phyloP scores from a whole-genome alignment of 2,329 filamentous ascomycete genomes.

The Beauveria australis region DNA sequence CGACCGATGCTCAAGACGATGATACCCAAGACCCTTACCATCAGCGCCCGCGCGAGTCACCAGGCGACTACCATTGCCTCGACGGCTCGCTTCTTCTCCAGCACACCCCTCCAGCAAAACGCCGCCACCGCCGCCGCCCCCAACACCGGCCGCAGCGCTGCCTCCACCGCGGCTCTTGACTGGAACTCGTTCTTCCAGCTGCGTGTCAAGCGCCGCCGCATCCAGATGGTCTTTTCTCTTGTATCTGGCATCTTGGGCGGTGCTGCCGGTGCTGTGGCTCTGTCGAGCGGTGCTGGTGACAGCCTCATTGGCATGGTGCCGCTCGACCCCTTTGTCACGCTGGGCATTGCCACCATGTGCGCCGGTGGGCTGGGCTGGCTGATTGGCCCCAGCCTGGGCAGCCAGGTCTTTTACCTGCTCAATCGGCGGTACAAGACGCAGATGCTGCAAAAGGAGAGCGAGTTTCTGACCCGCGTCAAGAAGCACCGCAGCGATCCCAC shows the following conservation, averaged over 20 bases:
- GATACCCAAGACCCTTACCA: conserved; percentile 12
- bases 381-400: conserved; percentile 73
- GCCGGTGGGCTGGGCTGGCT: conserved; percentile 83
- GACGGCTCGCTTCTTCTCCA: conserved; percentile 16
- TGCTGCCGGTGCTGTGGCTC: conserved; percentile 52
- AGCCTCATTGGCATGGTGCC: conserved; percentile 62
- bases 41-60: conserved; percentile 1
- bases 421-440: conserved; percentile 63
- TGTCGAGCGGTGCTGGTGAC: conserved; percentile 67
- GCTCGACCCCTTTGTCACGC: conserved; percentile 77
- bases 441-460: conserved; percentile 82
- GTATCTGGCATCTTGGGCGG: conserved; percentile 55
- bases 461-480: conserved; percentile 88
- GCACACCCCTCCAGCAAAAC: conserved; percentile 13
- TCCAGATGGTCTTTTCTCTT: conserved; percentile 72
- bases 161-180: conserved; percentile 43
- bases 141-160: conserved; percentile 22
- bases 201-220: conserved; percentile 73
- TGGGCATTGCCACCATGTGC: conserved; percentile 71
- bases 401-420: conserved; percentile 66
- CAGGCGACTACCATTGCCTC: conserved; percentile 6
- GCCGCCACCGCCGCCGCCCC: conserved; percentile 17
- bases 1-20: background rate
- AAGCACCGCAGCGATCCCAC: conserved; percentile 87
- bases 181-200: conserved; percentile 94